Evolutionary conservation across 352 stramenopile genomes (phyloP).

Genomic region (Aphanomyces cochlioides): DNA sequence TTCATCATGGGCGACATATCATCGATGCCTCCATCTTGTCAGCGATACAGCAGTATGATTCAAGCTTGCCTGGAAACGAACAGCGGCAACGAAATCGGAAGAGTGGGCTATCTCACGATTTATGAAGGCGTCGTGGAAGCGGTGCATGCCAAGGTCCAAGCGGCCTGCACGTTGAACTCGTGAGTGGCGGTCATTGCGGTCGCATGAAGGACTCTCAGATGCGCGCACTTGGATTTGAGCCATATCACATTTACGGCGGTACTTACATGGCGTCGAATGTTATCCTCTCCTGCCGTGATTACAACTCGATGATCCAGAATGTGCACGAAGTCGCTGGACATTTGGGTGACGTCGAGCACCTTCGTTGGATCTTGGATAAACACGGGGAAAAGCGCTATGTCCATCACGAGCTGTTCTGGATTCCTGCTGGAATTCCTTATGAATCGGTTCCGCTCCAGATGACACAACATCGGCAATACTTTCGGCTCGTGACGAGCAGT

Average conservation of each 20-base stretch:
- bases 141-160: conserved; percentile 17
- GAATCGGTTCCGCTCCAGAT: conserved; percentile 25
- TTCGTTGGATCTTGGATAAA: conserved; percentile 15
- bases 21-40: conserved; percentile 5
- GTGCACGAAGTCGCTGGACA: not conserved
- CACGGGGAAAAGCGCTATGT: not conserved
- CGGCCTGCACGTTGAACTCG: conserved; percentile 30
- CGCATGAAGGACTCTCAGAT: not conserved
- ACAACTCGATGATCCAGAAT: conserved; percentile 24
- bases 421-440: conserved; percentile 32
- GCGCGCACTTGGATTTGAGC: not conserved
- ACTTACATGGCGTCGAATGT: conserved; percentile 34
- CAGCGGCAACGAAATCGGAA: not conserved
- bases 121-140: conserved; percentile 29
- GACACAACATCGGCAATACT: conserved; percentile 29
- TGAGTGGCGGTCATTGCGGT: not conserved
- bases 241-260: conserved; percentile 24
- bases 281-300: conserved; percentile 14
- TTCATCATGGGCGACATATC: conserved; percentile 16
- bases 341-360: conserved; percentile 25
- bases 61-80: not conserved
- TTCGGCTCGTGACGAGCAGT: conserved; percentile 30
- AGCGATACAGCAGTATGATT: conserved; percentile 14
- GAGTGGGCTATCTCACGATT: conserved; percentile 32
- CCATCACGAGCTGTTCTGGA: conserved; percentile 29